Percentiles rank a stretch among this genome's conserved stretches.
Conservation (phyloP, 2,329 filamentous ascomycete species). For the Alternaria solani region DNA sequence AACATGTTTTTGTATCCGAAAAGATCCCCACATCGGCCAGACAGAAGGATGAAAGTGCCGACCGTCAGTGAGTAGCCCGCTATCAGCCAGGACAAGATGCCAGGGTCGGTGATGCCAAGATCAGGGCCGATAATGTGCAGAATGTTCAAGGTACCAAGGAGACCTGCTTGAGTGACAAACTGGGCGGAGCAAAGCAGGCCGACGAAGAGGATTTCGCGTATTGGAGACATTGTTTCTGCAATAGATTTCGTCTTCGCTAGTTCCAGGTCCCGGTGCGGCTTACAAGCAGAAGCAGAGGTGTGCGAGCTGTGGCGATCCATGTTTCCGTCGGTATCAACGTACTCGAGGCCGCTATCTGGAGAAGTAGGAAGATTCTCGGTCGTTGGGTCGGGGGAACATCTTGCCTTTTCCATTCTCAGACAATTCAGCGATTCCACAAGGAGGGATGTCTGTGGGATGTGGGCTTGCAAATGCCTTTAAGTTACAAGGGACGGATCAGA, state of each 20-base stretch:
- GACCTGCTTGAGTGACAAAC: slow-evolving; percentile 53
- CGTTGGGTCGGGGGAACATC: neutral
- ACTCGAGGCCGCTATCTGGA: neutral
- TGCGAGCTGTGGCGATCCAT: neutral
- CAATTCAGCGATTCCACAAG: neutral
- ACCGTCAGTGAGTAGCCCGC: slow-evolving; percentile 60
- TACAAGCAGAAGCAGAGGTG: neutral
- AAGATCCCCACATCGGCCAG: slow-evolving; percentile 60
- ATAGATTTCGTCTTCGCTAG: slow-evolving; percentile 32
- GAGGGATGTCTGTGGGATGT: neutral
- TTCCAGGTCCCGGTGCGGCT: slow-evolving; percentile 17
- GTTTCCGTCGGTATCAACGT: neutral
- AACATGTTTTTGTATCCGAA: slow-evolving; percentile 61
- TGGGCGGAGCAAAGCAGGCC: slow-evolving; percentile 37
- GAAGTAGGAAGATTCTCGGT: neutral
- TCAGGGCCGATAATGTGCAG: slow-evolving; percentile 54
- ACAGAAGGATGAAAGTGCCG: slow-evolving; percentile 61
- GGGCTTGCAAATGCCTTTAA: neutral
- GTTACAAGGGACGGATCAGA: neutral
- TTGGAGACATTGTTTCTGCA: slow-evolving; percentile 30
- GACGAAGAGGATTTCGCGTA: slow-evolving; percentile 39
- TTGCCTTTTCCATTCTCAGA: neutral
- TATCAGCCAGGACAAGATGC: slow-evolving; percentile 58
- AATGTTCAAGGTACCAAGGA: slow-evolving; percentile 50
- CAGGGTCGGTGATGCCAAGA: slow-evolving; percentile 51